Base-by-base conservation (phyloP, 1,284 basidiomycete species). In the Heterobasidion occidentale region DNA sequence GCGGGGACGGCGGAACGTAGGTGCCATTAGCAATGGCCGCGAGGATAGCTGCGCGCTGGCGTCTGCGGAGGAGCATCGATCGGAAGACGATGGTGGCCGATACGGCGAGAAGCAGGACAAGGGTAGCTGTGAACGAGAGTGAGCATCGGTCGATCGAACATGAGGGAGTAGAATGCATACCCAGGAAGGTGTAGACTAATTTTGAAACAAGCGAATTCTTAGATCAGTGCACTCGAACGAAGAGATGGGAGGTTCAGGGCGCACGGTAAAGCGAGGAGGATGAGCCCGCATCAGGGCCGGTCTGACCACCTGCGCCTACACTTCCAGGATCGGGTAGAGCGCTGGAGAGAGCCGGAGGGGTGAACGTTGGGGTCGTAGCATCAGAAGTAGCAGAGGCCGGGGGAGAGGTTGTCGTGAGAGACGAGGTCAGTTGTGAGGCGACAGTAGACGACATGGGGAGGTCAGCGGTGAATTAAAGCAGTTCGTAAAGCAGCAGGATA, bases 51-150 rank as follows among this genome's bases (percentile, higher is more conserved):
- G 42, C 50, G 45, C 48, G 55, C 3, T 54, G 59, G 11, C 33
- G 57, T n/a, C 59, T 49, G 20, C 58, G 59, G 9, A 55, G 35
- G 38, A 36, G 53, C 34, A 59, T 27, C 6, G 59, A 51, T 33
- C 57, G 58, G 4, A 38, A 15, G 36, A 59, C 44, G 48, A 59
- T 47, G 3, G 42, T 33, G 12, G 47, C 56, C 20, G 53, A 38
- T 14, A 59, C 52, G n/a, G 48, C 17, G 15, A 59, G 45, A 14
- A 57, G 52, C 15, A 57, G 38, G n/a, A 53, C 48, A n/a, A 57
- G 52, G 17, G 56, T 57, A 12, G 53, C 56, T 57, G 47, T 35
- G 12, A 7, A 20, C 45, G 5, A 38, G 34, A 36, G 27, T 14
- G 17, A 9, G 51, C 3, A n/a, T 35, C 38, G 9, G 38, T 42